Conservation (phyloP, 768 basidiomycete genomes). For the Leccinellum luteum region DNA sequence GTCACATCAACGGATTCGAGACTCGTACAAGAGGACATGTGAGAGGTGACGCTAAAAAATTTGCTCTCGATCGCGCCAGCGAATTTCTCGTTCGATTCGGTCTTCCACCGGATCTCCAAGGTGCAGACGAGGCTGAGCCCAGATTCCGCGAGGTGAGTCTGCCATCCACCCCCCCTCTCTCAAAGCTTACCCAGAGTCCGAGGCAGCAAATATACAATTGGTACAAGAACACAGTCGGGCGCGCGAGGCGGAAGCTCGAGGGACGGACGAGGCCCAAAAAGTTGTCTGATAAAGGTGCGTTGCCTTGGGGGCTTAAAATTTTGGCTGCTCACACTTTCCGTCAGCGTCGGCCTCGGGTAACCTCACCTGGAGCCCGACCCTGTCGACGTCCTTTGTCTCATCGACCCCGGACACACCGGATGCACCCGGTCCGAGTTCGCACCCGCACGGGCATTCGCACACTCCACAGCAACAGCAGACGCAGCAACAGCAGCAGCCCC, state of each 20-base stretch:
- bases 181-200: neutral
- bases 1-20: constrained; percentile 55
- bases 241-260: constrained; percentile 56
- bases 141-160: constrained; percentile 56
- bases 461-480: constrained; percentile 3
- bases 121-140: constrained; percentile 55
- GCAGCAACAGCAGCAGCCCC: constrained; percentile 12
- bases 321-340: neutral
- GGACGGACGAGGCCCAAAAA: constrained; percentile 53
- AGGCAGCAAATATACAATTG: constrained; percentile 67
- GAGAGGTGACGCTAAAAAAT: constrained; percentile 68
- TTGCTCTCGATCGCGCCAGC: constrained; percentile 58
- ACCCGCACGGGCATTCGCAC: constrained; percentile 3
- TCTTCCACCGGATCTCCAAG: constrained; percentile 51
- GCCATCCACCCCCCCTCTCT: no score
- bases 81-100: constrained; percentile 62
- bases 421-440: constrained; percentile 32
- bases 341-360: constrained; percentile 21
- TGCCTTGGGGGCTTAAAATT: neutral
- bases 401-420: constrained; percentile 15
- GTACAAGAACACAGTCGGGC: constrained; percentile 70
- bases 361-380: constrained; percentile 40
- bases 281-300: constrained; percentile 47
- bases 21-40: constrained; percentile 55
- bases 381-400: constrained; percentile 37